Base-by-base conservation (phyloP, 305 asterid genomes). In the Fraxinus sp. region DNA sequence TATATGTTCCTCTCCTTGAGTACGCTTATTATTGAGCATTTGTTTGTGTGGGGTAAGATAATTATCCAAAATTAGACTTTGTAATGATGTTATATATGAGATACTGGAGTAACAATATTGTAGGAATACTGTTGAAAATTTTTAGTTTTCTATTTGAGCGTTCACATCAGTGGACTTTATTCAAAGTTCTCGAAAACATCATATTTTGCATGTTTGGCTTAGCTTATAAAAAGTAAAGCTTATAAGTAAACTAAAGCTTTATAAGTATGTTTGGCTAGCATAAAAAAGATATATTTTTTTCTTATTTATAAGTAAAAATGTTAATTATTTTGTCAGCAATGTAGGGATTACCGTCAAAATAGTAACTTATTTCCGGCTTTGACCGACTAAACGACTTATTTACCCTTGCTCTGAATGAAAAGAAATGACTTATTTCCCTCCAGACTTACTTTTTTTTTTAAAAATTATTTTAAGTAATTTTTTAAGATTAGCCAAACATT, bases 1-100 rank as follows among this genome's bases (percentile, higher is more conserved):
- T 33, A 28, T 62, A 78, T 32, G 71, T 84, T 80, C 57, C 70
- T 77, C 77, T 57, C 59, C 16, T 55, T 41, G 75, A 46, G 70
- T 72, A 52, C 66, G 41, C 20, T 32, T 3, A 66, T 49, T 79
- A 68, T 78, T 9, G 84, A 14, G 9, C 39, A 57, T 41, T 64
- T 82, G 52, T 14, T 30, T 75, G 43, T 52, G 52, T 13, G 57
- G 77, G 71, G 20, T 39, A 41, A 37, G 37, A 66, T 81, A 77
- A 22, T 70, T 36, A 14, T 66, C 39, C 32, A 79, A 68, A 72
- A 35, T 39, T 80, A 0, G 77, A 39, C 43, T 59, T 62, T 32
- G 79, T 32, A 18, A 57, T 57, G 20, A 28, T 9, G n/a, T 46
- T 62, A 24, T 77, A 41, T 18, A 71, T 64, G 13, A 36, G 64